These are phyloP conservation scores for Caryopteris hybrid DNA, from an alignment of 305 asterid species.

Conservation along the genomic window DNA sequence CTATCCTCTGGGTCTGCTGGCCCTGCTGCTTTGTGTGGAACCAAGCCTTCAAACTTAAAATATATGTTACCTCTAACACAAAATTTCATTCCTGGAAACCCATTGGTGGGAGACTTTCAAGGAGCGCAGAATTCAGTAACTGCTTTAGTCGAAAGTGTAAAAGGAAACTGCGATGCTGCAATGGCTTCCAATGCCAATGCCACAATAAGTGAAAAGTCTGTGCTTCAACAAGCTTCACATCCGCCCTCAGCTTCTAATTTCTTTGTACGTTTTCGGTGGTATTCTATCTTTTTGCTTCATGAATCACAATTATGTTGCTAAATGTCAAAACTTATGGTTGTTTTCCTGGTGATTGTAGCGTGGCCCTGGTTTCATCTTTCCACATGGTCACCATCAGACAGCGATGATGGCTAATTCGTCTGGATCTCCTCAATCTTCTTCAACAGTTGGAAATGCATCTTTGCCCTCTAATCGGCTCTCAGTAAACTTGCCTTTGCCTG, in stretches of 20 bases:
- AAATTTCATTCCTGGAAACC: slow-evolving; percentile 24
- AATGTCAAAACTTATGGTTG: slow-evolving; percentile 4
- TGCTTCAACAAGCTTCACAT: slow-evolving; percentile 38
- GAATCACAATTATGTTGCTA: background rate
- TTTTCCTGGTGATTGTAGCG: slow-evolving; percentile 22
- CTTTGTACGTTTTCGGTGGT: slow-evolving; percentile 30
- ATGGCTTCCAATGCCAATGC: slow-evolving; percentile 16
- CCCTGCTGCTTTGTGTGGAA: slow-evolving; percentile 22
- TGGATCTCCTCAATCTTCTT: slow-evolving; percentile 30
- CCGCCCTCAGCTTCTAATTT: slow-evolving; percentile 34
- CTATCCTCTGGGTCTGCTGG: slow-evolving; percentile 28
- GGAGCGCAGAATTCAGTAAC: slow-evolving; percentile 20
- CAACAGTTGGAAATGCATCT: slow-evolving; percentile 22
- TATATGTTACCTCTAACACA: slow-evolving; percentile 20
- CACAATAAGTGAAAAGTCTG: slow-evolving; percentile 14
- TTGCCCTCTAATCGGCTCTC: slow-evolving; percentile 28
- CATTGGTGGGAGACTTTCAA: slow-evolving; percentile 18
- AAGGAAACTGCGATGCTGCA: slow-evolving; percentile 35
- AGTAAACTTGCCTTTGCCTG: slow-evolving; percentile 24
- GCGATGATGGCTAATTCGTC: slow-evolving; percentile 25
- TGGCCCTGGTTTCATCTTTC: slow-evolving; percentile 35
- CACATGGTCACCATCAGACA: slow-evolving; percentile 32
- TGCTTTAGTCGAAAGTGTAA: slow-evolving; percentile 16
- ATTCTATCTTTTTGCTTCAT: slow-evolving; percentile 1
- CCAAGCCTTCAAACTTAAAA: slow-evolving; percentile 23